Evolutionary conservation across 106 monocot species (phyloP).

Genomic region (Dactylorhiza incarnata): DNA sequence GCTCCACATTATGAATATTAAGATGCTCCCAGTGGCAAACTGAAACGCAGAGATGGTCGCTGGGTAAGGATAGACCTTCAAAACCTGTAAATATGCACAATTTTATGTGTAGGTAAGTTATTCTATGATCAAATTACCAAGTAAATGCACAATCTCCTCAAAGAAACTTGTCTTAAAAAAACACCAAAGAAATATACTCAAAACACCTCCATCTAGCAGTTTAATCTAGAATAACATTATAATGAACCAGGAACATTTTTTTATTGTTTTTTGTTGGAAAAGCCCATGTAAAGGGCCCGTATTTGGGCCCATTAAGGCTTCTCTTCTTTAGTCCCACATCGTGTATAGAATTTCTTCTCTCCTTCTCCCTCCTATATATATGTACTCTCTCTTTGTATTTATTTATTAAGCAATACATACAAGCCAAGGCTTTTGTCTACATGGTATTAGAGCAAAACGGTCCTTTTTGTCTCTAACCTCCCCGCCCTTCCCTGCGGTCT

Average conservation of each 20-base stretch:
- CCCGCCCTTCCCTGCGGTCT: no score
- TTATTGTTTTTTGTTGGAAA: neutral
- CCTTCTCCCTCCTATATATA: no score
- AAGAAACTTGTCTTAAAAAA: neutral
- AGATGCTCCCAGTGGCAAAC: constrained; percentile 39
- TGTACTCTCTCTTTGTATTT: no score
- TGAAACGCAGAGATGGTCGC: constrained; percentile 51
- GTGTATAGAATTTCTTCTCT: no score
- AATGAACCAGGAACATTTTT: neutral
- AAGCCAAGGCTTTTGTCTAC: no score
- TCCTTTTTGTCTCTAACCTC: no score
- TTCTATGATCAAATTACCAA: constrained; percentile 1
- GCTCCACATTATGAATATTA: constrained; percentile 51
- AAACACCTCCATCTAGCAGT: neutral
- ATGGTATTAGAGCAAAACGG: no score
- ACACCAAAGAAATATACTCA: neutral
- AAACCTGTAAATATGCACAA: constrained; percentile 28
- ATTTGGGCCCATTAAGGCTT: no score
- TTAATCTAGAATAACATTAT: neutral
- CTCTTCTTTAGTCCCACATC: no score
- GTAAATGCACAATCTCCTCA: neutral
- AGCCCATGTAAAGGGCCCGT: no score
- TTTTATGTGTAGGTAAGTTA: neutral
- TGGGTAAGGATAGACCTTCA: constrained; percentile 51
- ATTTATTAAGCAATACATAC: no score